Conservation (phyloP, 1,139 yeast genomes). For the Hanseniaspora uvarum region DNA sequence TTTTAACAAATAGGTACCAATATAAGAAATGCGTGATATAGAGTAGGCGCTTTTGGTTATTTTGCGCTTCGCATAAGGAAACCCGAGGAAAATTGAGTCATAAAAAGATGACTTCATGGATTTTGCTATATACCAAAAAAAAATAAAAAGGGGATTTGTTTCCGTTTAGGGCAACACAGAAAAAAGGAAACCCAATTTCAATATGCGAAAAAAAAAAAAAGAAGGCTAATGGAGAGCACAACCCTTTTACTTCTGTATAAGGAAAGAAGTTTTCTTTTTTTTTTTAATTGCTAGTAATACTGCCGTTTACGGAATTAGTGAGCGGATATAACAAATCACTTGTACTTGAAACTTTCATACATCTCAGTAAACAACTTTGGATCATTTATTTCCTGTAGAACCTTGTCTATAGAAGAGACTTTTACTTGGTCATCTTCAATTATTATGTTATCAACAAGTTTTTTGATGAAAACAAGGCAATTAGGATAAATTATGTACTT, state of each 20-base stretch:
- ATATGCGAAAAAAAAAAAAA: not conserved
- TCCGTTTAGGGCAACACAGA: not conserved
- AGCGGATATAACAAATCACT: not conserved
- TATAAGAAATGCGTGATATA: too few species aligned
- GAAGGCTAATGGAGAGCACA: too few species aligned
- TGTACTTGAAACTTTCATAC: slow-evolving; percentile 56
- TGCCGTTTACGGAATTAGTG: not conserved
- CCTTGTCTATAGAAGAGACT: slow-evolving; percentile 33
- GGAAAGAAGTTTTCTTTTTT: not conserved
- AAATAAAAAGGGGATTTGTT: too few species aligned
- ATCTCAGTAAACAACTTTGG: slow-evolving; percentile 61
- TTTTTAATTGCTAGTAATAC: too few species aligned
- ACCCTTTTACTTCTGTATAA: not conserved
- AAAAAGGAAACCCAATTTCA: too few species aligned
- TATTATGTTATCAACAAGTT: slow-evolving; percentile 37
- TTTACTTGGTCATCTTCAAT: slow-evolving; percentile 28
- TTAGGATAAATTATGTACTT: slow-evolving; percentile 64
- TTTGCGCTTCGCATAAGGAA: not conserved
- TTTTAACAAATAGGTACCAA: not conserved
- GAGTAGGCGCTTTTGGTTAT: too few species aligned
- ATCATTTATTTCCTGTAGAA: slow-evolving; percentile 49
- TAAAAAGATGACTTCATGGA: slow-evolving; percentile 16
- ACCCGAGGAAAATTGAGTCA: slow-evolving; percentile 6
- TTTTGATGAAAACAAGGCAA: slow-evolving; percentile 50
- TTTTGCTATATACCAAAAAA: not conserved